Evolutionary conservation across 2,329 filamentous ascomycete species (phyloP), one percentile per base, ranked within the genome.

Genomic region (Metarhizium guizhouense): DNA sequence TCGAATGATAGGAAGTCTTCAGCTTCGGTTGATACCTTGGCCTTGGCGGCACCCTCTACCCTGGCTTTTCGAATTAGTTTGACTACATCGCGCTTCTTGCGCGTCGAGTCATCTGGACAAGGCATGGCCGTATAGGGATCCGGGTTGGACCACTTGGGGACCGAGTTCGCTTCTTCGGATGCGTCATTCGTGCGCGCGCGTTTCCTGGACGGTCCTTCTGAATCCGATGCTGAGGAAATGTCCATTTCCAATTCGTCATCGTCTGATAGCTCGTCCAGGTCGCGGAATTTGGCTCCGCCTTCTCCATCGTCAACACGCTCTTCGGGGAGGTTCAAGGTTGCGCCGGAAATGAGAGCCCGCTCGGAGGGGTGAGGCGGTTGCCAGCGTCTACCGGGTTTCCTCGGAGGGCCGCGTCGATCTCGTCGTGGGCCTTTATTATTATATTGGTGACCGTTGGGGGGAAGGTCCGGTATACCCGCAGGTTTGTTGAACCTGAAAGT

Each of bases 1-100:
- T 85, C 87, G 57, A 93, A 88, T 0, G 93, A 95, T 55, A 99
- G 96, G 67, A 96, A 97, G 62, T 99, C 93, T 56, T 88, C 86
- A 25, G 79, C 77, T 50, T 85, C 80, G 1, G 79, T 76, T 25
- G 83, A 77, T 1, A 79, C 72, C 11, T 76, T 72, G 0, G 76
- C 70, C 34, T 79, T 76, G 30, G 76, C 72, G 10, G 72, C 66
- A 6, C 73, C 69, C 3, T 76, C 82, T 38, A 91, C 76, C 51
- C 92, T 88, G 2, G 92, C 90, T 67, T 96, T 96, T 62, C 92
- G 86, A 62, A 97, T 96, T 58, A 96, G 72, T 65, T 95, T 89
- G 40, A 97, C 89, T 43, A 96, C 86, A 61, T 96, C 91, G 62
- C 84, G 86, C 70, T 87, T 90, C 72, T 94, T 95, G 20, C 81